Conservation (phyloP, 2,329 filamentous ascomycete genomes). For the Aspergillus ruber region DNA sequence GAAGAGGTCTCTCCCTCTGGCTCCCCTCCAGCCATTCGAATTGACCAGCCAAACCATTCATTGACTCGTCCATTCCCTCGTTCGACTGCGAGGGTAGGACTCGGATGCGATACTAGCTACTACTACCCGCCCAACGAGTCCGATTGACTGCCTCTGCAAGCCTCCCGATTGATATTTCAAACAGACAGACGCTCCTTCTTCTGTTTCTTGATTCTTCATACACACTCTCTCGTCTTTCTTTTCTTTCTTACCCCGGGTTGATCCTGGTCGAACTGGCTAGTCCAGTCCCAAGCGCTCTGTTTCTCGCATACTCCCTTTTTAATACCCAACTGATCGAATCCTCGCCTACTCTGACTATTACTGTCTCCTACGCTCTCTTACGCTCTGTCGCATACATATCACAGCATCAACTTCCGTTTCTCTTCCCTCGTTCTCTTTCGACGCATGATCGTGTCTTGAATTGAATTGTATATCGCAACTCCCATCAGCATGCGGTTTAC, state of each 20-base stretch:
- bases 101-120: too few species aligned
- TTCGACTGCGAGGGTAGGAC: background rate
- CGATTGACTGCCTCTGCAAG: background rate
- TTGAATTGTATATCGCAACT: background rate
- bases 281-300: background rate
- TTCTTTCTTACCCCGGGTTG: conserved; percentile 18
- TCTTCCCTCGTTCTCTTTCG: background rate
- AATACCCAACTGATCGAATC: conserved; percentile 1
- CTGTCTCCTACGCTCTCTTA: background rate
- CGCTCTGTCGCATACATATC: background rate
- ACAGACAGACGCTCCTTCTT: background rate
- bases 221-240: conserved; percentile 4
- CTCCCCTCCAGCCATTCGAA: background rate
- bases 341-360: background rate
- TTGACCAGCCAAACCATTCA: background rate
- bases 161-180: background rate
- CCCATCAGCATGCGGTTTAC: conserved; percentile 19
- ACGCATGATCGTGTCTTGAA: background rate
- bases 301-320: conserved; percentile 3
- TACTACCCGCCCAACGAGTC: too few species aligned
- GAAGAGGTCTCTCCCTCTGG: too few species aligned
- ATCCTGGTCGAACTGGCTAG: conserved; percentile 14
- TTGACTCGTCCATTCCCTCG: background rate
- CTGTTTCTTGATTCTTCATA: background rate
- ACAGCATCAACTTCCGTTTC: too few species aligned